Evolutionary conservation across 176 grass and related monocot species (phyloP).

Genomic region (Rhynchospora tenuis): DNA sequence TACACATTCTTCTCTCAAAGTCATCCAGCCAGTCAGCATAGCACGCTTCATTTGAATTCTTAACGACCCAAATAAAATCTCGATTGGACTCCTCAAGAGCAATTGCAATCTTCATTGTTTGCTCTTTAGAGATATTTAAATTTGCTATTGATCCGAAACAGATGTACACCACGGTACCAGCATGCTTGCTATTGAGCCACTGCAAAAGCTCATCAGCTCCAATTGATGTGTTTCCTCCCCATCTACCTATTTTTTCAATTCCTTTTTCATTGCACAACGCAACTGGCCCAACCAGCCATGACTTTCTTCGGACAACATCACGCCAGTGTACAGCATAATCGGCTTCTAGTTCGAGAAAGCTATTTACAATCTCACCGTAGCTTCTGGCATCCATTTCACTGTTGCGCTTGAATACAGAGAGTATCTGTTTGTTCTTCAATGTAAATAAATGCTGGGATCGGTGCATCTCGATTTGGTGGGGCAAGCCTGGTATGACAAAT

Average conservation of each 20-base stretch:
- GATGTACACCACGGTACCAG: conserved; percentile 42
- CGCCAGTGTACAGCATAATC: conserved; percentile 31
- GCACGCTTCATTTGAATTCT: neutral
- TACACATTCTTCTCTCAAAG: conserved; percentile 27
- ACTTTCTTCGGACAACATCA: neutral
- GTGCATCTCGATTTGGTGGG: conserved; percentile 37
- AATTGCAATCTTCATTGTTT: conserved; percentile 42
- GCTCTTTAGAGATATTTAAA: neutral
- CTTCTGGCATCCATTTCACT: conserved; percentile 7
- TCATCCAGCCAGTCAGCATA: conserved; percentile 36
- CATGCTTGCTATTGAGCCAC: conserved; percentile 38
- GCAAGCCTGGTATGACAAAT: conserved; percentile 29
- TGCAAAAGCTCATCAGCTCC: conserved; percentile 15
- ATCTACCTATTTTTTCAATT: conserved; percentile 19
- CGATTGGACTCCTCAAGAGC: conserved; percentile 32
- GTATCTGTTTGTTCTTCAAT: neutral
- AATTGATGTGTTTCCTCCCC: conserved; percentile 10
- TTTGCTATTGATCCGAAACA: conserved; percentile 41
- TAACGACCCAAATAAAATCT: conserved; percentile 56
- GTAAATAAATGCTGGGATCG: conserved; percentile 19
- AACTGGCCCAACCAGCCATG: conserved; percentile 51
- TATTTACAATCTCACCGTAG: conserved; percentile 49
- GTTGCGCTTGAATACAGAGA: neutral
- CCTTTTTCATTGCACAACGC: conserved; percentile 25
- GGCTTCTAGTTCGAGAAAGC: conserved; percentile 53